phyloP scores from a whole-genome alignment of 441 rosid genomes.

The Croton laevigatus region DNA sequence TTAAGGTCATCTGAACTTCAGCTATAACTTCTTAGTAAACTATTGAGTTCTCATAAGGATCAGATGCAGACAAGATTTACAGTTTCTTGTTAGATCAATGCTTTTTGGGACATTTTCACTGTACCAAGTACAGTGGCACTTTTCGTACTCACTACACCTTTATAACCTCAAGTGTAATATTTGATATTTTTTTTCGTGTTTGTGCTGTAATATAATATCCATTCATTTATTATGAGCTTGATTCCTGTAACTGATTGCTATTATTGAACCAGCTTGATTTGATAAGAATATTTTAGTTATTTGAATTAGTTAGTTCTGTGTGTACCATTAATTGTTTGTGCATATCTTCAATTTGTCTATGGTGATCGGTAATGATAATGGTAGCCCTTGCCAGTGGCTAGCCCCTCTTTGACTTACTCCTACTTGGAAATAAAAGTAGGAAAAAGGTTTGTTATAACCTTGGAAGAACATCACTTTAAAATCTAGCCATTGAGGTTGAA shows the following conservation, averaged over 20 bases:
- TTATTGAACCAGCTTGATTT: not conserved
- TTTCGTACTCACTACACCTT: not conserved
- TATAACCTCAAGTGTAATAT: not conserved
- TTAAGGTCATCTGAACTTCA: slow-evolving; percentile 2
- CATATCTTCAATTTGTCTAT: not conserved
- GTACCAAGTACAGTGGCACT: not conserved
- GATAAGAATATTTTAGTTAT: not conserved
- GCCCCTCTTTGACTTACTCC: not conserved
- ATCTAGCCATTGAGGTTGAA: too few species aligned
- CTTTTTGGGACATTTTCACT: not conserved
- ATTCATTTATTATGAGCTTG: not conserved
- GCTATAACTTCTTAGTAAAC: not conserved
- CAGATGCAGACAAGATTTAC: not conserved
- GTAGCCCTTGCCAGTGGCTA: not conserved
- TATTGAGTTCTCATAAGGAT: not conserved
- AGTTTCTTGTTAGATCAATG: not conserved
- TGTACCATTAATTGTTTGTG: not conserved
- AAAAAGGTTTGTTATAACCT: not conserved
- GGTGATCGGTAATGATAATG: not conserved
- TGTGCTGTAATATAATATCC: not conserved
- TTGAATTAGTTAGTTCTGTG: not conserved
- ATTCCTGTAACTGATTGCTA: slow-evolving; percentile 2
- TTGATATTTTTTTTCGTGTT: not conserved
- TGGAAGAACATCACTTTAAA: too few species aligned
- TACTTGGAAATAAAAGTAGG: not conserved